Evolutionary conservation across 805 yeast genomes (phyloP).

Genomic region (Candida boleticola): DNA sequence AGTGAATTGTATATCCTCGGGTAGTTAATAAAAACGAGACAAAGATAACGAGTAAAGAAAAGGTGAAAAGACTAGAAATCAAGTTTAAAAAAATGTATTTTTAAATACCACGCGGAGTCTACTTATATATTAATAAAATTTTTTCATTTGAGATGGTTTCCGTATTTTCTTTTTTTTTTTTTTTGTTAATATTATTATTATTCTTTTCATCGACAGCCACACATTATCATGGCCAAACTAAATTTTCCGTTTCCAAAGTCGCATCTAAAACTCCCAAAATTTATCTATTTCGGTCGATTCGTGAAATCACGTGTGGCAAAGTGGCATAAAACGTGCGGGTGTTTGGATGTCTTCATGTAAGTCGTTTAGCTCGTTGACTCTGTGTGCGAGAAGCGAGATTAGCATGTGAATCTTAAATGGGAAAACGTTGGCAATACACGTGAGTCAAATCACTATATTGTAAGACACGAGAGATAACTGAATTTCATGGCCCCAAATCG

Average conservation of each 20-base stretch:
- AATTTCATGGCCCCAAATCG: no score
- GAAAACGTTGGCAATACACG: conserved; percentile 3
- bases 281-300: background rate
- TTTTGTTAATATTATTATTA: background rate
- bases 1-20: background rate
- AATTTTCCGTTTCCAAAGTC: no score
- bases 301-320: conserved; percentile 5
- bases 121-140: background rate
- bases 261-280: background rate
- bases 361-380: conserved; percentile 1
- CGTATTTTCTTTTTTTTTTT: background rate
- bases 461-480: background rate
- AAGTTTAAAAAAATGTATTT: no score
- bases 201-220: conserved; percentile 1
- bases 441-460: background rate
- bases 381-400: background rate
- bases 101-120: background rate
- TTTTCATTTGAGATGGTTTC: background rate
- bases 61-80: conserved; percentile 4
- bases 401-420: conserved; percentile 4
- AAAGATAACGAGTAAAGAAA: background rate
- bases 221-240: background rate
- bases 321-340: background rate
- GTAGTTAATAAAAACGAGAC: background rate
- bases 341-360: background rate